Evolutionary conservation across 225 moss, liverwort and hornwort genomes (phyloP).

Genomic region (Ulota crispa): DNA sequence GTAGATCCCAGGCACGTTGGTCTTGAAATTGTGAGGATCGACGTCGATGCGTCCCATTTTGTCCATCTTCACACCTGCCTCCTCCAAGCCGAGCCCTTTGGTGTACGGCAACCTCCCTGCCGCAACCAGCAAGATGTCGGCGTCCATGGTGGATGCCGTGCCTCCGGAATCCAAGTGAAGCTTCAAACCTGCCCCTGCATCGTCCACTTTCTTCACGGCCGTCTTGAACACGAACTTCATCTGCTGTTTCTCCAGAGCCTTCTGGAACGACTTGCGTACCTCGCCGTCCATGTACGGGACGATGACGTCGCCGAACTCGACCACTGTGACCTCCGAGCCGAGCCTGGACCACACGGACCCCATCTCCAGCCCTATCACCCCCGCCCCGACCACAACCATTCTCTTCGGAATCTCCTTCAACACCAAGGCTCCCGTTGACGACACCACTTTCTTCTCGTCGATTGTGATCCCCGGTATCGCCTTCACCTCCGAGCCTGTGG

Average conservation of each 20-base stretch:
- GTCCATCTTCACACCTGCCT: slow-evolving; percentile 84
- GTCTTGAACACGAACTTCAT: slow-evolving; percentile 73
- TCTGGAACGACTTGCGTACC: slow-evolving; percentile 60
- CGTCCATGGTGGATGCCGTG: slow-evolving; percentile 63
- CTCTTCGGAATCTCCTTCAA: slow-evolving; percentile 72
- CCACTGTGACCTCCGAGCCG: slow-evolving; percentile 60
- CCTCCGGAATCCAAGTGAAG: slow-evolving; percentile 78
- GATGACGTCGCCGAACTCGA: slow-evolving; percentile 70
- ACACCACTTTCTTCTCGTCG: slow-evolving; percentile 84
- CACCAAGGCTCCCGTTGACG: slow-evolving; percentile 79
- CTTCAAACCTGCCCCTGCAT: slow-evolving; percentile 54
- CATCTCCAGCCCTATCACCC: slow-evolving; percentile 72
- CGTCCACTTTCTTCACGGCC: slow-evolving; percentile 85
- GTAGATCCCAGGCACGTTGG: slow-evolving; percentile 70
- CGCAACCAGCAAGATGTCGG: slow-evolving; percentile 78
- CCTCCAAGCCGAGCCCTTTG: slow-evolving; percentile 77
- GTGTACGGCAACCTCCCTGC: slow-evolving; percentile 81
- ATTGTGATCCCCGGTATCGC: slow-evolving; percentile 79
- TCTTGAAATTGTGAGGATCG: slow-evolving; percentile 67
- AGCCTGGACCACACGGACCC: slow-evolving; percentile 66
- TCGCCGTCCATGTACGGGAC: slow-evolving; percentile 72
- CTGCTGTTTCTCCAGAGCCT: slow-evolving; percentile 67
- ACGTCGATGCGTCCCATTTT: slow-evolving; percentile 89
- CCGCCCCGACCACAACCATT: slow-evolving; percentile 63
- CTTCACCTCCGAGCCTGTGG: slow-evolving; percentile 91